Evolutionary conservation across 1,284 basidiomycete species (phyloP).

Genomic region (Xerocomus amazonicus): DNA sequence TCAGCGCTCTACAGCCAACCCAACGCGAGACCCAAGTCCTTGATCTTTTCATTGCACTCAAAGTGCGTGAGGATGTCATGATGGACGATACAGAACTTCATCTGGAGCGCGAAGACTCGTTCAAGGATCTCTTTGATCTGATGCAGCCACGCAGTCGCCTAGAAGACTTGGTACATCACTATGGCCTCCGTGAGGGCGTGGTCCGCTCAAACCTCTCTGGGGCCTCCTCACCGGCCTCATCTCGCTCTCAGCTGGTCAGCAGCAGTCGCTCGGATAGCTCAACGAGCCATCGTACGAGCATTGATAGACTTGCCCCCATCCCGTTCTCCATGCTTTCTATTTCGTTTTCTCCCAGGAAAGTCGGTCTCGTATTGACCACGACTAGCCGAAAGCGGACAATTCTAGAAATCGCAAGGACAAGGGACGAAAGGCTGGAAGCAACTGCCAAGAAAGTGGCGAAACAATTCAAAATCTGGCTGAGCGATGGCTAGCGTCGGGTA

Average conservation of each 20-base stretch:
- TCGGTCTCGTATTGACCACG: slow-evolving; percentile 48
- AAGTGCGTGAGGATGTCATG: slow-evolving; percentile 73
- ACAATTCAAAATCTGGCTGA: slow-evolving; percentile 34
- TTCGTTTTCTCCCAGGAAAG: slow-evolving; percentile 55
- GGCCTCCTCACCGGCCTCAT: slow-evolving; percentile 10
- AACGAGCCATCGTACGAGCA: neutral
- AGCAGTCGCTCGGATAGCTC: slow-evolving; percentile 3
- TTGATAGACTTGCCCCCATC: slow-evolving; percentile 34
- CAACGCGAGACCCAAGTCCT: slow-evolving; percentile 72
- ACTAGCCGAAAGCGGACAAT: slow-evolving; percentile 49
- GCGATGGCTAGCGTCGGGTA: slow-evolving; percentile 3
- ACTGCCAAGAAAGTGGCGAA: slow-evolving; percentile 51
- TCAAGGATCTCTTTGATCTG: slow-evolving; percentile 72
- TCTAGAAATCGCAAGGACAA: slow-evolving; percentile 48
- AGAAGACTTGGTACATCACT: slow-evolving; percentile 64
- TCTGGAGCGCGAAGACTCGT: slow-evolving; percentile 66
- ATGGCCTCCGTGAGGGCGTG: slow-evolving; percentile 55
- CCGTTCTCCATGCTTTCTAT: slow-evolving; percentile 53
- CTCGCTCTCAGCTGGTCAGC: neutral
- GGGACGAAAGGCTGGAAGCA: slow-evolving; percentile 57
- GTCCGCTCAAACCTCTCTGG: slow-evolving; percentile 30
- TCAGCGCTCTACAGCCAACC: slow-evolving; percentile 27
- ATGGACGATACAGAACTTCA: slow-evolving; percentile 68
- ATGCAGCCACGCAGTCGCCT: slow-evolving; percentile 66
- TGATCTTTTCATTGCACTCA: slow-evolving; percentile 72